phyloP scores from a whole-genome alignment of 371 early-diverging fungal genomes.

The Mortierella sp. region DNA sequence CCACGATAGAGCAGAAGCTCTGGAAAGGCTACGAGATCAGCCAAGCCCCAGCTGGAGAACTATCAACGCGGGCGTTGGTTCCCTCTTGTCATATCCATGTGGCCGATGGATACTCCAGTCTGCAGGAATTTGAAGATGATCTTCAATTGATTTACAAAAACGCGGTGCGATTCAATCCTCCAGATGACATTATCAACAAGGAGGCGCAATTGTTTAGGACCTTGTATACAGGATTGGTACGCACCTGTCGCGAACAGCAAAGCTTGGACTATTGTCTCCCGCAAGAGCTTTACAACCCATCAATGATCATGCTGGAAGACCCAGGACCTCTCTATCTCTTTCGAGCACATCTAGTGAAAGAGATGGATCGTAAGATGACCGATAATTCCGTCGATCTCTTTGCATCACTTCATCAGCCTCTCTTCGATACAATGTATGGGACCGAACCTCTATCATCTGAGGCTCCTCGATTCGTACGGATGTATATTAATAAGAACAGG shows the following conservation, averaged over 20 bases:
- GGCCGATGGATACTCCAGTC: constrained; percentile 55
- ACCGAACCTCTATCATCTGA: constrained; percentile 25
- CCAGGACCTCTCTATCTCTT: constrained; percentile 50
- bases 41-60: background rate
- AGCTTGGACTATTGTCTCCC: constrained; percentile 7
- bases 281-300: constrained; percentile 36
- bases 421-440: constrained; percentile 21
- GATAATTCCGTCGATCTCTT: constrained; percentile 46
- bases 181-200: constrained; percentile 34
- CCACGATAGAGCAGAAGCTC: constrained; percentile 69
- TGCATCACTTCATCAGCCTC: constrained; percentile 40
- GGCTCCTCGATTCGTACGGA: constrained; percentile 37
- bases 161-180: constrained; percentile 46
- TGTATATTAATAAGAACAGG: constrained; percentile 49
- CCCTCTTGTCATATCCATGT: background rate
- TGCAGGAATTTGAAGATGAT: constrained; percentile 67
- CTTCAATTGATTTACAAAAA: constrained; percentile 68
- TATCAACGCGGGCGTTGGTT: background rate
- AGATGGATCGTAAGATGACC: constrained; percentile 49
- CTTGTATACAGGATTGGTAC: constrained; percentile 7
- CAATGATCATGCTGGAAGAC: constrained; percentile 31
- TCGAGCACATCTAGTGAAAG: constrained; percentile 34
- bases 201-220: constrained; percentile 37
- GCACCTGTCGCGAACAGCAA: constrained; percentile 28
- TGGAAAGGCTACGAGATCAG: constrained; percentile 34